Evolutionary conservation across 768 basidiomycete genomes (phyloP).

Genomic region (Suillus americanus): DNA sequence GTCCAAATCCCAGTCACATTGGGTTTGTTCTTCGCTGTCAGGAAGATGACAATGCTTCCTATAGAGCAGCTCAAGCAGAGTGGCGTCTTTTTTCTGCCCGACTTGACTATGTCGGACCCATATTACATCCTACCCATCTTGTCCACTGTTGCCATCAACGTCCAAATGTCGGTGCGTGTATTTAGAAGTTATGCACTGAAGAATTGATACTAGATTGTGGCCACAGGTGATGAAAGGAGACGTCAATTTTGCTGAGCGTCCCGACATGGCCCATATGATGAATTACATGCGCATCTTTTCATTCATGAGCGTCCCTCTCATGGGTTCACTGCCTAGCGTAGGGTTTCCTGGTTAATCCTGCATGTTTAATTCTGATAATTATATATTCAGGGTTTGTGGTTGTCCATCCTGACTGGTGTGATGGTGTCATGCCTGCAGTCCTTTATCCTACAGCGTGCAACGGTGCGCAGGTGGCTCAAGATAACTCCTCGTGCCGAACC

Average conservation of each 20-base stretch:
- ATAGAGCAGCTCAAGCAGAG: conserved; percentile 75
- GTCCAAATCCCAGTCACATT: conserved; percentile 77
- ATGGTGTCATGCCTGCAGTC: conserved; percentile 47
- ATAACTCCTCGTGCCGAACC: conserved; percentile 27
- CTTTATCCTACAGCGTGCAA: conserved; percentile 39
- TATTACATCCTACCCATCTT: conserved; percentile 68
- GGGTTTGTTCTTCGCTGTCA: conserved; percentile 81
- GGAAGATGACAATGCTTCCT: conserved; percentile 67
- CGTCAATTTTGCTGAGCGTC: conserved; percentile 50
- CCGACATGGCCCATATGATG: conserved; percentile 64
- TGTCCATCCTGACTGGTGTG: conserved; percentile 59
- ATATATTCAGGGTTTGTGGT: conserved; percentile 47
- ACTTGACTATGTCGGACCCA: conserved; percentile 80
- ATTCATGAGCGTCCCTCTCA: conserved; percentile 48
- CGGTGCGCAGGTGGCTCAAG: conserved; percentile 39
- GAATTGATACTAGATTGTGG: conserved; percentile 4
- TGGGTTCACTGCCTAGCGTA: conserved; percentile 66
- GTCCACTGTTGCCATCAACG: conserved; percentile 58
- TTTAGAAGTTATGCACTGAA: neutral
- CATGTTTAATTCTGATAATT: conserved; percentile 5
- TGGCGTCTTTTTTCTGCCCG: conserved; percentile 70
- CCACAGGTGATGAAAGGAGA: conserved; percentile 48
- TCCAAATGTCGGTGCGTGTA: conserved; percentile 58
- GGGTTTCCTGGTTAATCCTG: conserved; percentile 23
- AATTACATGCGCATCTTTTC: conserved; percentile 65